A percentile compares a stretch with the other conserved stretches of the same genome.
phyloP scores from a whole-genome alignment of 345 rosid genomes.

The Eucalyptus microcorys region DNA sequence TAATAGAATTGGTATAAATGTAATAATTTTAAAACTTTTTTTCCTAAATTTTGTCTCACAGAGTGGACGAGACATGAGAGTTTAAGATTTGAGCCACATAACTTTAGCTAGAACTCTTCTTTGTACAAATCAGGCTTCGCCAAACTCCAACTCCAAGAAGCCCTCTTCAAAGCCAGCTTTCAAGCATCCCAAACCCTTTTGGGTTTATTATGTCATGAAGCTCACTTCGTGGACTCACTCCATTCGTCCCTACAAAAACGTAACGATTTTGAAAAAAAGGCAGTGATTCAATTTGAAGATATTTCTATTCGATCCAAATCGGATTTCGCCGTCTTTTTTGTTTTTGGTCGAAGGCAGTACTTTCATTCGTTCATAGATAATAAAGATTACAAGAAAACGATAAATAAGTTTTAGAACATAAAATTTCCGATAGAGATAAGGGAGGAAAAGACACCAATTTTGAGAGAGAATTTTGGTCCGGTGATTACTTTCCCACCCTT shows the following conservation, averaged over 20 bases:
- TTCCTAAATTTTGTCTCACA: no score
- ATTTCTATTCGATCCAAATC: not conserved
- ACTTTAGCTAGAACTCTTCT: not conserved
- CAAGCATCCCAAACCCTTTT: not conserved
- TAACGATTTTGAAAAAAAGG: not conserved
- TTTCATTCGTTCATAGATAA: not conserved
- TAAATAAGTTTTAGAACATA: no score
- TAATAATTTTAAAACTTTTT: no score
- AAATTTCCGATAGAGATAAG: no score
- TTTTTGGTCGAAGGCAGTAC: no score
- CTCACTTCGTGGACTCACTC: not conserved
- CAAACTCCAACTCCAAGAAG: fast-evolving
- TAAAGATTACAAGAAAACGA: no score
- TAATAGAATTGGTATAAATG: fast-evolving
- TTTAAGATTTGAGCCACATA: not conserved
- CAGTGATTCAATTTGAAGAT: not conserved
- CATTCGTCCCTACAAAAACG: no score
- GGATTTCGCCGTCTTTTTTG: fast-evolving
- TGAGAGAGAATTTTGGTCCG: no score
- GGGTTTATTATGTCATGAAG: not conserved
- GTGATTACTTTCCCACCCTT: not conserved
- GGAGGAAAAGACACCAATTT: no score
- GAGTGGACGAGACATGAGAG: not conserved
- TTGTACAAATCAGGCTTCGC: not conserved
- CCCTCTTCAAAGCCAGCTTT: not conserved